Percentiles rank a stretch among this genome's conserved stretches.
Conservation (phyloP, 441 rosid genomes). For the Adansonia rubrostipa region DNA sequence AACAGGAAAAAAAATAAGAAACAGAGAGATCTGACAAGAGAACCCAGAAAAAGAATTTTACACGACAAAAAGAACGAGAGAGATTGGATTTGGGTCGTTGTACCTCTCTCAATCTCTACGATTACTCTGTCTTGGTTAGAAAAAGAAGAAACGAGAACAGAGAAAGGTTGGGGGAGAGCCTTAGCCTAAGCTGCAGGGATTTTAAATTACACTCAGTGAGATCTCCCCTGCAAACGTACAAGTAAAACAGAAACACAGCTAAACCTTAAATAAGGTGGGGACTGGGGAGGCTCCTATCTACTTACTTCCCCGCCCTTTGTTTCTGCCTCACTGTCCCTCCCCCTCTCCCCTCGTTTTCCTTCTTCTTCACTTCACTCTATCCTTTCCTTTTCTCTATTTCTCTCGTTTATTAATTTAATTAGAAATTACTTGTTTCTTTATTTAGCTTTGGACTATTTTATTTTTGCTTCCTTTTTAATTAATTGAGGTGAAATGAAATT, state of each 20-base stretch:
- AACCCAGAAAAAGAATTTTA: neutral
- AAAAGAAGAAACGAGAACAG: neutral
- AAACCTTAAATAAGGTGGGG: slow-evolving; percentile 16
- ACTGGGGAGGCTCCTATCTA: neutral
- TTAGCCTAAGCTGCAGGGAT: neutral
- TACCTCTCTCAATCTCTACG: neutral
- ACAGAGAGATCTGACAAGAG: neutral
- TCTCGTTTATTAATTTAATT: neutral
- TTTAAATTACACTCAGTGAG: neutral
- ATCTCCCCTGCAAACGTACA: neutral
- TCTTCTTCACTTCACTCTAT: neutral
- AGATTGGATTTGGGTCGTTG: too few relatives aligned
- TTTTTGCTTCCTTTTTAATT: neutral
- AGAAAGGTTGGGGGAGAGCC: neutral
- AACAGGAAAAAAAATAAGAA: too few relatives aligned
- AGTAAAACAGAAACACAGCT: neutral
- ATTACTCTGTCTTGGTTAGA: neutral
- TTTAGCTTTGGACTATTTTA: neutral
- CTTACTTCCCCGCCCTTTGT: slow-evolving; percentile 9
- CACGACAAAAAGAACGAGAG: too few relatives aligned
- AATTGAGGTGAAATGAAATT: neutral
- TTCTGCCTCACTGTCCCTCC: slow-evolving; percentile 19
- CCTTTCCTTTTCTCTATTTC: too few relatives aligned
- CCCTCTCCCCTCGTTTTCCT: neutral
- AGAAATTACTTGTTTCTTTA: neutral